Evolutionary conservation across 352 stramenopile genomes (phyloP).

Genomic region (Pythium angustatum): DNA sequence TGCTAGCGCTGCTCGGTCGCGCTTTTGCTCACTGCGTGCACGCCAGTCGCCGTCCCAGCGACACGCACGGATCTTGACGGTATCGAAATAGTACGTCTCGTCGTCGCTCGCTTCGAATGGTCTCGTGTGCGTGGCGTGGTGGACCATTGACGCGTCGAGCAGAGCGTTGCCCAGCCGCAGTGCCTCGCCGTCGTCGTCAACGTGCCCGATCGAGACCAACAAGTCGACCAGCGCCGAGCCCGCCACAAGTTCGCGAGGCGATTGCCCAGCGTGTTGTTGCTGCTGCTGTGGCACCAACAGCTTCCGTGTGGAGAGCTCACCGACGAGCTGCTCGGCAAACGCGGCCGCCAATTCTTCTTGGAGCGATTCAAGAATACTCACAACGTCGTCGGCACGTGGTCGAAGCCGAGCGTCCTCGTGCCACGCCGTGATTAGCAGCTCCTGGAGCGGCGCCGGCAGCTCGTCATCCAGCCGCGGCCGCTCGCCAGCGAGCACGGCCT

Average conservation of each 20-base stretch:
- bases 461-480: slow-evolving; percentile 37
- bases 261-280: background rate
- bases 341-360: slow-evolving; percentile 44
- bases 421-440: slow-evolving; percentile 52
- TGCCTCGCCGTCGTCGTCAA: slow-evolving; percentile 17
- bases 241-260: background rate
- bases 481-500: slow-evolving; percentile 38
- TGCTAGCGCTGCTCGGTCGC: no score
- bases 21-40: background rate
- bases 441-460: slow-evolving; percentile 36
- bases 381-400: slow-evolving; percentile 41
- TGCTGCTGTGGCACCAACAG: background rate
- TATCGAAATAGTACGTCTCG: slow-evolving; percentile 27
- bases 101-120: slow-evolving; percentile 15
- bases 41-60: background rate
- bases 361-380: slow-evolving; percentile 45
- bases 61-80: background rate
- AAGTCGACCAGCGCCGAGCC: slow-evolving; percentile 4
- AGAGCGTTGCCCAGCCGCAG: slow-evolving; percentile 32
- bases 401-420: slow-evolving; percentile 37
- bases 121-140: slow-evolving; percentile 24
- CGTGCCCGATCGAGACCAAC: slow-evolving; percentile 9
- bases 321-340: slow-evolving; percentile 31
- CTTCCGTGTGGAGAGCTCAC: slow-evolving; percentile 18
- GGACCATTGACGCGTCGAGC: slow-evolving; percentile 22